Evolutionary conservation across 2,329 filamentous ascomycete genomes (phyloP).

Genomic region (Metarhizium anisopliae): DNA sequence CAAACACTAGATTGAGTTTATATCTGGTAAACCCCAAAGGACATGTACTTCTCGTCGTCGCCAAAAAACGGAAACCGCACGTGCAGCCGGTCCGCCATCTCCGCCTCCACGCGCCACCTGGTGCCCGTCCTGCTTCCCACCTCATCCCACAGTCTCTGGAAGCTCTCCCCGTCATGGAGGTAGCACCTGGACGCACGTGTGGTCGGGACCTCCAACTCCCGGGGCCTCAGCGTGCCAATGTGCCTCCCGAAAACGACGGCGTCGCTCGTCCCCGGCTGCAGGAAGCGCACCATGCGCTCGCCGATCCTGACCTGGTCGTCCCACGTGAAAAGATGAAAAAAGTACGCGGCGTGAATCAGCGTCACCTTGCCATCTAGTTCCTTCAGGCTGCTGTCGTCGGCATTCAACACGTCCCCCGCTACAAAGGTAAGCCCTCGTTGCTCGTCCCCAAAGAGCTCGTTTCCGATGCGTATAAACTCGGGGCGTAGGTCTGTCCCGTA

Average conservation of each 20-base stretch:
- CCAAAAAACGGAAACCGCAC: not conserved
- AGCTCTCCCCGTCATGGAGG: slow-evolving; percentile 23
- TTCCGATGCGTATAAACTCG: slow-evolving; percentile 36
- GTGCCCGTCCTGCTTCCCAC: slow-evolving; percentile 32
- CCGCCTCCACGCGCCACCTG: slow-evolving; percentile 26
- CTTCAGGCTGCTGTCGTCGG: slow-evolving; percentile 3
- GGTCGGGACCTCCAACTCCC: slow-evolving; percentile 22
- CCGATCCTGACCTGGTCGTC: slow-evolving; percentile 23
- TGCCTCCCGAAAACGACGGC: slow-evolving; percentile 34
- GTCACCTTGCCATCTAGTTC: slow-evolving; percentile 21
- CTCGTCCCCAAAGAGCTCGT: slow-evolving; percentile 47
- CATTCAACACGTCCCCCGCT: not conserved
- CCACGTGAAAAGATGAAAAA: slow-evolving; percentile 28
- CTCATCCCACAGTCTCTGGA: slow-evolving; percentile 34
- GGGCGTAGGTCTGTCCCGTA: slow-evolving; percentile 30
- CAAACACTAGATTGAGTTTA: too few species aligned
- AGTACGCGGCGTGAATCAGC: slow-evolving; percentile 24
- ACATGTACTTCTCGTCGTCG: not conserved
- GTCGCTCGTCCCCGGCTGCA: slow-evolving; percentile 21
- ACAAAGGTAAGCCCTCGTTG: slow-evolving; percentile 8
- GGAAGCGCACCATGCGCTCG: slow-evolving; percentile 21
- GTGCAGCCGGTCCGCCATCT: slow-evolving; percentile 2
- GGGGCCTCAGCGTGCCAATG: slow-evolving; percentile 21
- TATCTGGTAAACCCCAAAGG: not conserved
- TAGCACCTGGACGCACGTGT: not conserved